Evolutionary conservation across 768 basidiomycete species (phyloP).

Genomic region (Vararia minispora): DNA sequence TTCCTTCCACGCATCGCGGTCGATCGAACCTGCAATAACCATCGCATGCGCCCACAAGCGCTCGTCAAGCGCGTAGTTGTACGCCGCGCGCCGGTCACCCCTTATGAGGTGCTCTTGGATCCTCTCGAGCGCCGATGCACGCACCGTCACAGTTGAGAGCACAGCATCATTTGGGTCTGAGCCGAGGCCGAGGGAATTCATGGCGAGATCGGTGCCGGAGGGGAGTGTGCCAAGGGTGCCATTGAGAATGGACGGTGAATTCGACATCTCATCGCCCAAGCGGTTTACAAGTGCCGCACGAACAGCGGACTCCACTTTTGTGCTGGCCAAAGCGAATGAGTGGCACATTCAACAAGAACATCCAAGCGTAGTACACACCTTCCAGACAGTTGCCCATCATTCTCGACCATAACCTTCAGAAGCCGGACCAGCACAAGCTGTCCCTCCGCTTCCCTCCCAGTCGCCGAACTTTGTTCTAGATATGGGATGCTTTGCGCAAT

Average conservation of each 20-base stretch:
- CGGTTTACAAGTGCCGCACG: conserved; percentile 62
- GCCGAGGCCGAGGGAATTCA: conserved; percentile 9
- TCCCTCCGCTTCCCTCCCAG: conserved; percentile 57
- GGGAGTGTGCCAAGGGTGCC: too few relatives aligned
- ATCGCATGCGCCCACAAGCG: conserved; percentile 94
- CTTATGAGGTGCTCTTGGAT: conserved; percentile 71
- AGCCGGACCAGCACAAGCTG: conserved; percentile 66
- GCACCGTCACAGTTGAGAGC: conserved; percentile 47
- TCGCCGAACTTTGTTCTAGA: conserved; percentile 36
- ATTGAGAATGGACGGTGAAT: too few relatives aligned
- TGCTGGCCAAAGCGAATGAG: conserved; percentile 24
- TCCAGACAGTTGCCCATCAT: conserved; percentile 81
- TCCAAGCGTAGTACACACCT: conserved; percentile 42
- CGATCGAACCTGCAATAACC: conserved; percentile 86
- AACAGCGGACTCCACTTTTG: conserved; percentile 63
- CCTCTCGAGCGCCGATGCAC: conserved; percentile 56
- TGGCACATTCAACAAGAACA: background rate
- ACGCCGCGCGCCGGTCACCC: conserved; percentile 81
- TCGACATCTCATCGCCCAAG: conserved; percentile 28
- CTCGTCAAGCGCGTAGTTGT: conserved; percentile 79
- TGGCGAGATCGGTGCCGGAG: background rate
- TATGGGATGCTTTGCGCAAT: conserved; percentile 70
- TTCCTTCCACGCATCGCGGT: conserved; percentile 90
- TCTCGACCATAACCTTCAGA: conserved; percentile 72
- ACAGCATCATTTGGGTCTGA: conserved; percentile 33